Evolutionary conservation across 1,284 basidiomycete species (phyloP).

Genomic region (Ustilago lituana): DNA sequence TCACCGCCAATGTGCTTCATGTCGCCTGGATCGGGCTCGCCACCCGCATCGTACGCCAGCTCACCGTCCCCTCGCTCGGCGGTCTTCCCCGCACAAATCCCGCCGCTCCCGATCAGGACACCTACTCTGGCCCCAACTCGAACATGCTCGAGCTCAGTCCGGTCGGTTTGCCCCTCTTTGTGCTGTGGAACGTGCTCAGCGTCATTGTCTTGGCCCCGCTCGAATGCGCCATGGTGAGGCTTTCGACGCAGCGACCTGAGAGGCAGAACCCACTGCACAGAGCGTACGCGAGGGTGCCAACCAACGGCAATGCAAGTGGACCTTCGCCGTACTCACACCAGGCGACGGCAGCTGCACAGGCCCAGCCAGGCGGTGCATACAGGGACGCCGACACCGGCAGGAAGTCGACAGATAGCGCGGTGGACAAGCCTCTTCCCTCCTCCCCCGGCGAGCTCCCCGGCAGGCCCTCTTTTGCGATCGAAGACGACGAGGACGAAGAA

Average conservation of each 20-base stretch:
- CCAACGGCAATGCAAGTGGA: slow-evolving; percentile 6
- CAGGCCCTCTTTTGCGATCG: slow-evolving; percentile 58
- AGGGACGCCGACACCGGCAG: slow-evolving; percentile 18
- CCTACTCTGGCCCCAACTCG: slow-evolving; percentile 55
- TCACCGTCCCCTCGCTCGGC: slow-evolving; percentile 54
- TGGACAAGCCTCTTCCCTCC: slow-evolving; percentile 40
- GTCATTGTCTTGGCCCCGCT: slow-evolving; percentile 58
- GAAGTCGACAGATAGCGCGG: slow-evolving; percentile 35
- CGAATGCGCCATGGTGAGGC: slow-evolving; percentile 61
- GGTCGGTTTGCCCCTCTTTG: slow-evolving; percentile 53
- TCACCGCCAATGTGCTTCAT: slow-evolving; percentile 53
- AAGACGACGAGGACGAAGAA: slow-evolving; percentile 56
- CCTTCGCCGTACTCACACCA: slow-evolving; percentile 59
- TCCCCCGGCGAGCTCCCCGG: slow-evolving; percentile 37
- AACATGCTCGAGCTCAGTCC: slow-evolving; percentile 47
- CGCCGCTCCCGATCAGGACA: slow-evolving; percentile 42
- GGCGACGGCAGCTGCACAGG: slow-evolving; percentile 43
- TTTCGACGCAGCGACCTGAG: slow-evolving; percentile 60
- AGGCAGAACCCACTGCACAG: slow-evolving; percentile 62
- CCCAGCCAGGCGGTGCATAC: slow-evolving; percentile 39
- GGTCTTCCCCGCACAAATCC: slow-evolving; percentile 44
- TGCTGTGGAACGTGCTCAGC: slow-evolving; percentile 55
- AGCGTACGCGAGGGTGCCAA: slow-evolving; percentile 52
- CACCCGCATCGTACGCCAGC: slow-evolving; percentile 52
- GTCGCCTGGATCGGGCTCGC: slow-evolving; percentile 57